phyloP scores from a whole-genome alignment of 306 rosid species.

The Quercus bicolor region DNA sequence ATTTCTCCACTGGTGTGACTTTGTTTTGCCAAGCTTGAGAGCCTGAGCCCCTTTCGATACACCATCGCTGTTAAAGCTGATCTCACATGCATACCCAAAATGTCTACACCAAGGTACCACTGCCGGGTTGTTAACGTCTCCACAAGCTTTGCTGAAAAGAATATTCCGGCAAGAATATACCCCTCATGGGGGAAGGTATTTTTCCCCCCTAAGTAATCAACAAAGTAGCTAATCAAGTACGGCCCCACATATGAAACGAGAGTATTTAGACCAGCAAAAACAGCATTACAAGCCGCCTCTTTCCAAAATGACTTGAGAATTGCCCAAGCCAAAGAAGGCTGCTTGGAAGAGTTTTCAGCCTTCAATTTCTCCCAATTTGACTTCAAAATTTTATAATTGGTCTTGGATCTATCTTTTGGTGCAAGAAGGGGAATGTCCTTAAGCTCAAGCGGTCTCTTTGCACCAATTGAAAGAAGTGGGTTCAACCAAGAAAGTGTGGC shows the following conservation, averaged over 20 bases:
- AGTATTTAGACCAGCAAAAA: slow-evolving; percentile 92
- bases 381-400: slow-evolving; percentile 69
- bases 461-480: slow-evolving; percentile 75
- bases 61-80: slow-evolving; percentile 97
- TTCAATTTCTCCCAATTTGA: slow-evolving; percentile 89
- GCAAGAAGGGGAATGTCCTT: slow-evolving; percentile 98
- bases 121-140: slow-evolving; percentile 92
- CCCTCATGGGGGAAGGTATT: slow-evolving; percentile 83
- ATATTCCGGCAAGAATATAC: slow-evolving; percentile 81
- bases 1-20: slow-evolving; percentile 98
- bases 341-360: slow-evolving; percentile 52
- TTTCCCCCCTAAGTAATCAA: slow-evolving; percentile 86
- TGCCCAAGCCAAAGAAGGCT: slow-evolving; percentile 92
- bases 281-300: slow-evolving; percentile 91
- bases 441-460: slow-evolving; percentile 90
- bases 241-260: slow-evolving; percentile 97
- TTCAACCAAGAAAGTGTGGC: slow-evolving; percentile 86
- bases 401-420: slow-evolving; percentile 72
- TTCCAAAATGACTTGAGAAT: slow-evolving; percentile 85
- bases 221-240: slow-evolving; percentile 90
- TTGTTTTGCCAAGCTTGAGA: slow-evolving; percentile 89
- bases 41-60: slow-evolving; percentile 80
- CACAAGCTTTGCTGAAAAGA: slow-evolving; percentile 84
- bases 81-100: slow-evolving; percentile 96
- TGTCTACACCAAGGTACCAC: slow-evolving; percentile 98